These are phyloP conservation scores for Lathyrus aphaca DNA, from an alignment of 306 rosid genomes.

Conservation along the genomic window DNA sequence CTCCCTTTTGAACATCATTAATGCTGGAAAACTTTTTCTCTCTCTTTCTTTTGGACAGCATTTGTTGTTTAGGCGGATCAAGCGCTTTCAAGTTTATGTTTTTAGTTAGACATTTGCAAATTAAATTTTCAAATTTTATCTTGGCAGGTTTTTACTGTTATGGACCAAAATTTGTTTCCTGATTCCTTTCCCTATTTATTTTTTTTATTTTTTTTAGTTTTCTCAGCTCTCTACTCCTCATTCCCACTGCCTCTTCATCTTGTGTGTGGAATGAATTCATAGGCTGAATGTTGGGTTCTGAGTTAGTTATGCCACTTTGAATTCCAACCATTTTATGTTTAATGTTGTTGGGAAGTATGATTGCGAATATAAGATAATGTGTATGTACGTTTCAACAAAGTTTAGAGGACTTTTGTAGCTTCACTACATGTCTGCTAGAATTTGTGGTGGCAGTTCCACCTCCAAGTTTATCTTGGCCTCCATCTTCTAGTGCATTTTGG, in stretches of 20 bases:
- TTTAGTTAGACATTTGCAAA: conserved; percentile 11
- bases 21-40: neutral
- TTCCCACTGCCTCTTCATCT: neutral
- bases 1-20: neutral
- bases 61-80: conserved; percentile 1
- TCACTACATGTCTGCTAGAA: too few relatives aligned
- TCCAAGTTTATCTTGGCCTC: too few relatives aligned
- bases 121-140: conserved; percentile 30
- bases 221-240: neutral
- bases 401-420: neutral
- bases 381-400: neutral
- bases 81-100: conserved; percentile 16
- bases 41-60: neutral
- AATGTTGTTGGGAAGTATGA: neutral
- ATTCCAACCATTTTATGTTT: neutral
- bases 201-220: too few relatives aligned
- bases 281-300: neutral
- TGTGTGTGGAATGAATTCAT: neutral
- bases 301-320: neutral
- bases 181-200: neutral
- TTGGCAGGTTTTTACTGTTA: conserved; percentile 2
- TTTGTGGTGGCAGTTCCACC: too few relatives aligned
- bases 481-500: too few relatives aligned
- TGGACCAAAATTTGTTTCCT: neutral
- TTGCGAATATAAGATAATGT: neutral